phyloP scores from a whole-genome alignment of 2,329 filamentous ascomycete genomes.

The Blastomyces parvus region DNA sequence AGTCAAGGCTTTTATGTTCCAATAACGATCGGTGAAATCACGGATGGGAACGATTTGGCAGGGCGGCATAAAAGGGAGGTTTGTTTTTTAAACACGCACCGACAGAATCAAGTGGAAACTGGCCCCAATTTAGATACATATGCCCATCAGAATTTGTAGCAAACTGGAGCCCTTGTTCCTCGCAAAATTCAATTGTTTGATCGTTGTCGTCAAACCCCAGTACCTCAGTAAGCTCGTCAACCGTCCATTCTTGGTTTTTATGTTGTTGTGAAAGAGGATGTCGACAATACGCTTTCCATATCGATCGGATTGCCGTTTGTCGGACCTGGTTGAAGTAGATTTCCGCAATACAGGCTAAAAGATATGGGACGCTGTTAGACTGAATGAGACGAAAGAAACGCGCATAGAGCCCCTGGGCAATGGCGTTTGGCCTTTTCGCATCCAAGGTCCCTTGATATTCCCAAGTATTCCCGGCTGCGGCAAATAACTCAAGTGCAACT shows the following conservation, averaged over 20 bases:
- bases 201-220: constrained; percentile 49
- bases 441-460: constrained; percentile 44
- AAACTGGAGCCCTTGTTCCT: constrained; percentile 45
- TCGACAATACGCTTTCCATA: constrained; percentile 46
- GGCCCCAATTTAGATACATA: constrained; percentile 44
- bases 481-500: constrained; percentile 48
- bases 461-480: constrained; percentile 46
- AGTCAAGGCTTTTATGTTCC: neutral
- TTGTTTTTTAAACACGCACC: constrained; percentile 26
- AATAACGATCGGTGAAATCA: constrained; percentile 6
- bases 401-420: constrained; percentile 50
- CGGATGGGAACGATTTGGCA: neutral
- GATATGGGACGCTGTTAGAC: constrained; percentile 48
- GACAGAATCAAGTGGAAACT: constrained; percentile 39
- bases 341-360: constrained; percentile 56
- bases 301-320: constrained; percentile 45
- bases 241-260: constrained; percentile 48
- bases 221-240: constrained; percentile 42
- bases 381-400: constrained; percentile 49
- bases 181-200: constrained; percentile 46
- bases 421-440: constrained; percentile 40
- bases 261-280: constrained; percentile 39
- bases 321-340: constrained; percentile 53
- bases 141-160: constrained; percentile 37
- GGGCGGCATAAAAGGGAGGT: neutral